Evolutionary conservation across 2,329 filamentous ascomycete genomes (phyloP).

Genomic region (Celoporthe dispersa): DNA sequence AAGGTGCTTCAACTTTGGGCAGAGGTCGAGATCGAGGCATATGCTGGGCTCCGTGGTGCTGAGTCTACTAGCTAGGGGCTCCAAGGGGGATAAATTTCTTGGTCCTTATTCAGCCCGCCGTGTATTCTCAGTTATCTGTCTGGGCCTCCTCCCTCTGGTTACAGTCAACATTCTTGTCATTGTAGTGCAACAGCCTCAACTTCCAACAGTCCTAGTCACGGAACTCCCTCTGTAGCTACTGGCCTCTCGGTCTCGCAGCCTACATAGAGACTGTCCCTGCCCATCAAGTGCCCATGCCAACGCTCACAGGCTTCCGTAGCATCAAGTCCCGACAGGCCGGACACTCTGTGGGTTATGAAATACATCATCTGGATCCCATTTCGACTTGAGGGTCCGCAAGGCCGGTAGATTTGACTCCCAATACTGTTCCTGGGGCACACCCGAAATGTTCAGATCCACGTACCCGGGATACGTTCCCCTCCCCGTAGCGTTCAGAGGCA

Average conservation of each 20-base stretch:
- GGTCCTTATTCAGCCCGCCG: no score
- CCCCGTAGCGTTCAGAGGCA: slow-evolving; percentile 42
- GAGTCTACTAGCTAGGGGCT: background rate
- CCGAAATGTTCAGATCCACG: slow-evolving; percentile 56
- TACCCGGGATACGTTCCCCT: slow-evolving; percentile 65
- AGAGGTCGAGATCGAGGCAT: slow-evolving; percentile 40
- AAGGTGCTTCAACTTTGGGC: slow-evolving; percentile 44
- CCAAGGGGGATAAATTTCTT: background rate
- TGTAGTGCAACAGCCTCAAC: no score
- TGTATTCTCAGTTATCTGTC: background rate
- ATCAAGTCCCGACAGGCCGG: slow-evolving; percentile 34
- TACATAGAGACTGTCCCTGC: background rate
- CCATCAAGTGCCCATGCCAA: background rate
- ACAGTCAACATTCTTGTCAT: no score
- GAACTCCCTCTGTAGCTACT: no score
- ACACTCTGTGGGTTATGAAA: slow-evolving; percentile 66
- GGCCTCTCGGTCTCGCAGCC: background rate
- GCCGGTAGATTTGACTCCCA: slow-evolving; percentile 57
- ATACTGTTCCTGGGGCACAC: slow-evolving; percentile 53
- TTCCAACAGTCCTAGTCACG: no score
- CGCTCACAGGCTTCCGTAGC: background rate
- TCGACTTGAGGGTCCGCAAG: slow-evolving; percentile 54
- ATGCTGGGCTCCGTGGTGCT: slow-evolving; percentile 28
- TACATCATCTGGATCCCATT: slow-evolving; percentile 56
- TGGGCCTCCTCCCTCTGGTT: no score